Evolutionary conservation across 2,329 filamentous ascomycete genomes (phyloP).

Genomic region (Metarhizium anisopliae): DNA sequence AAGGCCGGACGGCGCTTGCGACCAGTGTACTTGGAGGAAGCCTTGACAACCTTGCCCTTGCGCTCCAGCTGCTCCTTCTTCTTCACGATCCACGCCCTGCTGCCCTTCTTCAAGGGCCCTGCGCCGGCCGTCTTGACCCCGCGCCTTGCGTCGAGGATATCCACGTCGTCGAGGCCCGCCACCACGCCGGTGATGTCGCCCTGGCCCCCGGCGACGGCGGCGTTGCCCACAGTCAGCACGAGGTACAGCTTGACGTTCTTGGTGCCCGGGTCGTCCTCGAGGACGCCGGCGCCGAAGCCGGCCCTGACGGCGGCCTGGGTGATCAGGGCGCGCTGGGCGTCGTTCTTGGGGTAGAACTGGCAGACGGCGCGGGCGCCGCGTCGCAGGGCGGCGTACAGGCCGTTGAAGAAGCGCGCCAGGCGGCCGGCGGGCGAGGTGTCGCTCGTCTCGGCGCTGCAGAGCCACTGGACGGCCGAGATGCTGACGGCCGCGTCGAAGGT

Average conservation of each 20-base stretch:
- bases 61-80: slow-evolving; percentile 91
- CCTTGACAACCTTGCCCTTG: slow-evolving; percentile 92
- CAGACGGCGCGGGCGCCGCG: slow-evolving; percentile 86
- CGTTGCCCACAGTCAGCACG: slow-evolving; percentile 77
- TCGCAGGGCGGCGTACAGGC: slow-evolving; percentile 74
- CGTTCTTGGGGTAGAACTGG: slow-evolving; percentile 97
- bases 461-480: slow-evolving; percentile 95
- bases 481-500: slow-evolving; percentile 91
- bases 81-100: slow-evolving; percentile 72
- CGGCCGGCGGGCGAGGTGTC: slow-evolving; percentile 74
- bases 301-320: slow-evolving; percentile 82
- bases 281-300: slow-evolving; percentile 86
- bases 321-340: slow-evolving; percentile 86
- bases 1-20: slow-evolving; percentile 75
- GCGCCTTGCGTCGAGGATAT: slow-evolving; percentile 63
- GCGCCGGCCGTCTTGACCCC: slow-evolving; percentile 34
- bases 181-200: slow-evolving; percentile 90
- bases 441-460: slow-evolving; percentile 88
- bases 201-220: slow-evolving; percentile 31
- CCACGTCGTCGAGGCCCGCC: slow-evolving; percentile 78
- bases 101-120: slow-evolving; percentile 64
- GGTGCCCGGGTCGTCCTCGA: slow-evolving; percentile 92
- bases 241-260: slow-evolving; percentile 97
- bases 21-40: slow-evolving; percentile 87
- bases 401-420: slow-evolving; percentile 82